Conservation (phyloP, 2,329 filamentous ascomycete species). For the Amesomyces nigricolor region DNA sequence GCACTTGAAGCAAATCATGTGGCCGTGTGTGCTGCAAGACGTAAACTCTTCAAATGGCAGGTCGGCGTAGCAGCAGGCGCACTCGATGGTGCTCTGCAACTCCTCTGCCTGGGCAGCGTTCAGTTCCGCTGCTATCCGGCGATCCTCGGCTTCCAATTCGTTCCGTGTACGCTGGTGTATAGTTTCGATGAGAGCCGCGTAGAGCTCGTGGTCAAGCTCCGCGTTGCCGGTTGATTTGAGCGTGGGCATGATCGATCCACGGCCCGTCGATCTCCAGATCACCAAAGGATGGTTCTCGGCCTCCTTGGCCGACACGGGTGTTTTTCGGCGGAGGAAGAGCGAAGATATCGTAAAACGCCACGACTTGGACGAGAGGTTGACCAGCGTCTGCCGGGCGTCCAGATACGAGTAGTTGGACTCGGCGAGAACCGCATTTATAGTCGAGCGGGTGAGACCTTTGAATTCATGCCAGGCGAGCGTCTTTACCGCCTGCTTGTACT, state of each 20-base stretch:
- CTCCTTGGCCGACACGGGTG: conserved; percentile 44
- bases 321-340: conserved; percentile 61
- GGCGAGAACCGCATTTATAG: conserved; percentile 72
- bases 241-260: conserved; percentile 52
- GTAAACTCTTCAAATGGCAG: conserved; percentile 68
- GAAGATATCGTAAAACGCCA: conserved; percentile 71
- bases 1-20: conserved; percentile 76
- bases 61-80: conserved; percentile 70
- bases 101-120: conserved; percentile 56
- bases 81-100: conserved; percentile 57
- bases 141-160: conserved; percentile 47
- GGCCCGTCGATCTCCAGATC: conserved; percentile 52
- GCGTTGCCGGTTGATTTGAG: conserved; percentile 61
- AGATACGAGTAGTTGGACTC: conserved; percentile 77
- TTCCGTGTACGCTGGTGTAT: conserved; percentile 41
- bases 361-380: conserved; percentile 63
- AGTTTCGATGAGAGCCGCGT: conserved; percentile 50
- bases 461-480: conserved; percentile 69
- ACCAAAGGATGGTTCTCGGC: conserved; percentile 58
- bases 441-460: conserved; percentile 64
- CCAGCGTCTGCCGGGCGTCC: conserved; percentile 62
- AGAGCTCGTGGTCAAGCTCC: conserved; percentile 59
- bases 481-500: conserved; percentile 65
- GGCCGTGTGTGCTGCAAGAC: conserved; percentile 61
- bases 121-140: conserved; percentile 45